phyloP scores from a whole-genome alignment of 805 yeast genomes.

The Starmerella geochares region DNA sequence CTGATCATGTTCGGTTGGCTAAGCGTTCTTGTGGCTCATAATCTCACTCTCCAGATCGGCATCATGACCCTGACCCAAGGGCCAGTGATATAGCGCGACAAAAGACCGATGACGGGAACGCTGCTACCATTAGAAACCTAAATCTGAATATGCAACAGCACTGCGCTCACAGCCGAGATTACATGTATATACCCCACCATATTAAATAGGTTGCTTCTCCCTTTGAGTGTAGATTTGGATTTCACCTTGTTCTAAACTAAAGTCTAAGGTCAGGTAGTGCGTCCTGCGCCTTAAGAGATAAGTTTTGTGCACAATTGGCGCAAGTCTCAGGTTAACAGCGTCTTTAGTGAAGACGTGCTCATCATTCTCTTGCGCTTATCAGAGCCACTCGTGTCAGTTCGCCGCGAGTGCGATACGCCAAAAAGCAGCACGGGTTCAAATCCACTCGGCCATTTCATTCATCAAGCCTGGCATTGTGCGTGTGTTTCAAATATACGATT shows the following conservation, averaged over 20 bases:
- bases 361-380: background rate
- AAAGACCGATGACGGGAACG: background rate
- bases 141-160: background rate
- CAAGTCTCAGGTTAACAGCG: background rate
- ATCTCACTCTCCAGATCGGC: background rate
- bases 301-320: background rate
- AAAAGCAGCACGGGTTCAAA: background rate
- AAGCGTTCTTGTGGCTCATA: background rate
- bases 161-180: background rate
- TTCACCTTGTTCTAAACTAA: background rate
- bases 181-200: background rate
- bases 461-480: too few relatives aligned
- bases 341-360: too few relatives aligned
- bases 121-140: conserved; percentile 6
- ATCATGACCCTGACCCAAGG: background rate
- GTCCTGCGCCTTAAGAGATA: background rate
- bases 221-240: background rate
- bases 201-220: conserved; percentile 7
- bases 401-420: background rate
- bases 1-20: too few relatives aligned
- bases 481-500: background rate
- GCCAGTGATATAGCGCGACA: background rate
- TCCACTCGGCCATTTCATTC: background rate
- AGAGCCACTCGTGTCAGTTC: background rate
- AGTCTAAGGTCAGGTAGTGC: background rate